These are phyloP conservation scores for Diversispora eburnea DNA, from an alignment of 192 early-diverging fungal genomes.

Conservation along the genomic window DNA sequence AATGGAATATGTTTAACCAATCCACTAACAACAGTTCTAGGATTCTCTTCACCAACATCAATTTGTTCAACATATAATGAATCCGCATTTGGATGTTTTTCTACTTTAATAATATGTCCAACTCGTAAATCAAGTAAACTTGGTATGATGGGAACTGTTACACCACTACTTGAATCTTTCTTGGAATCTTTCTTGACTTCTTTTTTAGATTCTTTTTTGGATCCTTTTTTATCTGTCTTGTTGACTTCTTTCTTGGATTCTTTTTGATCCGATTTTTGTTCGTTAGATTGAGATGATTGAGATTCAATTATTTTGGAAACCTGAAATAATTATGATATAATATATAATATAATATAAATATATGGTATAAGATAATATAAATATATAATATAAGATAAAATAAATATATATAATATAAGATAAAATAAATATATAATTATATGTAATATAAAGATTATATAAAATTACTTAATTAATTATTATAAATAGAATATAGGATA, in stretches of 20 bases:
- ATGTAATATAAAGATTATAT: too few relatives aligned
- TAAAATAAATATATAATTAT: too few relatives aligned
- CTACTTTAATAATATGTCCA: constrained; percentile 76
- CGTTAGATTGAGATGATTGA: constrained; percentile 19
- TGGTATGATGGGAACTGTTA: constrained; percentile 50
- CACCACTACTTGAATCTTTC: constrained; percentile 57
- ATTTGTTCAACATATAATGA: constrained; percentile 95
- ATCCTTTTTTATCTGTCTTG: constrained; percentile 30
- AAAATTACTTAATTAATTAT: background rate
- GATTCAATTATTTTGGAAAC: constrained; percentile 31
- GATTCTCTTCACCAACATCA: constrained; percentile 81
- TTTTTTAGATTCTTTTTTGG: constrained; percentile 33
- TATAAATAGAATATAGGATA: too few relatives aligned
- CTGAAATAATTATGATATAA: constrained; percentile 19
- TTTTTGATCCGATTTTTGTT: constrained; percentile 36
- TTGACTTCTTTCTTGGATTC: constrained; percentile 33
- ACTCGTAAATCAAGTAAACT: constrained; percentile 93
- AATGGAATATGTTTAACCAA: constrained; percentile 88
- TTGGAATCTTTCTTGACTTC: constrained; percentile 47
- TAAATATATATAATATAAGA: too few relatives aligned
- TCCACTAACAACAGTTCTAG: constrained; percentile 87
- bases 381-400: too few relatives aligned
- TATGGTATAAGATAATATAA: too few relatives aligned
- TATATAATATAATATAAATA: too few relatives aligned
- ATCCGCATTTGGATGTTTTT: constrained; percentile 95